Evolutionary conservation across 768 basidiomycete genomes (phyloP).

Genomic region (Leccinum truebloodii): DNA sequence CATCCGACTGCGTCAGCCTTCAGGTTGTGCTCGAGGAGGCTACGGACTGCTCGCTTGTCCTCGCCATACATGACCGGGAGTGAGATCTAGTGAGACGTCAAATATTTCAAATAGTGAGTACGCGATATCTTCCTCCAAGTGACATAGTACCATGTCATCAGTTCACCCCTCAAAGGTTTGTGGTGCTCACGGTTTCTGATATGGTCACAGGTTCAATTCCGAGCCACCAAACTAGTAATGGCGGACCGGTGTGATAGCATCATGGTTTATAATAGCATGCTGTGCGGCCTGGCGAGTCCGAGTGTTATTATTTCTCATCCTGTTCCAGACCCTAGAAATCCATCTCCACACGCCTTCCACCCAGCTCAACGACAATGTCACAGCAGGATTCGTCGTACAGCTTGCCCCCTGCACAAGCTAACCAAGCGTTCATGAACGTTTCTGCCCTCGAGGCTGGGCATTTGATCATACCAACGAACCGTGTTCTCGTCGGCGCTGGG

Average conservation of each 20-base stretch:
- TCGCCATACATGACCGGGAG: too few relatives aligned
- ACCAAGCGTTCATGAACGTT: slow-evolving; percentile 53
- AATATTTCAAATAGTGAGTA: too few relatives aligned
- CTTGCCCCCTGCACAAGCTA: slow-evolving; percentile 11
- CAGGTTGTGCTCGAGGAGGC: too few relatives aligned
- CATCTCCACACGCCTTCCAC: not conserved
- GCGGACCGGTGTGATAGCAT: not conserved
- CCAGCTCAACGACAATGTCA: not conserved
- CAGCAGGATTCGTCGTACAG: not conserved
- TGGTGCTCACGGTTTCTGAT: too few relatives aligned
- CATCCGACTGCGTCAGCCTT: too few relatives aligned
- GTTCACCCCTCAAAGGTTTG: too few relatives aligned
- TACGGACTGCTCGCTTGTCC: too few relatives aligned
- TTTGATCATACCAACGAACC: not conserved
- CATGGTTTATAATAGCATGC: not conserved
- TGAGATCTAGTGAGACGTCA: too few relatives aligned
- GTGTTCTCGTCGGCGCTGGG: not conserved
- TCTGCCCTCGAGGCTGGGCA: slow-evolving; percentile 57
- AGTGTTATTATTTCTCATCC: not conserved
- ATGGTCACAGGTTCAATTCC: too few relatives aligned
- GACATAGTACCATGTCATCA: too few relatives aligned
- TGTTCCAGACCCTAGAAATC: not conserved
- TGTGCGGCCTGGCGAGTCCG: not conserved
- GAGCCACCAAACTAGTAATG: too few relatives aligned
- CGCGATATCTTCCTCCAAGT: too few relatives aligned